A percentile compares a stretch with the other conserved stretches of the same genome.
These are phyloP conservation scores for Termitomyces sp. DNA, from an alignment of 768 basidiomycete species.

Conservation along the genomic window DNA sequence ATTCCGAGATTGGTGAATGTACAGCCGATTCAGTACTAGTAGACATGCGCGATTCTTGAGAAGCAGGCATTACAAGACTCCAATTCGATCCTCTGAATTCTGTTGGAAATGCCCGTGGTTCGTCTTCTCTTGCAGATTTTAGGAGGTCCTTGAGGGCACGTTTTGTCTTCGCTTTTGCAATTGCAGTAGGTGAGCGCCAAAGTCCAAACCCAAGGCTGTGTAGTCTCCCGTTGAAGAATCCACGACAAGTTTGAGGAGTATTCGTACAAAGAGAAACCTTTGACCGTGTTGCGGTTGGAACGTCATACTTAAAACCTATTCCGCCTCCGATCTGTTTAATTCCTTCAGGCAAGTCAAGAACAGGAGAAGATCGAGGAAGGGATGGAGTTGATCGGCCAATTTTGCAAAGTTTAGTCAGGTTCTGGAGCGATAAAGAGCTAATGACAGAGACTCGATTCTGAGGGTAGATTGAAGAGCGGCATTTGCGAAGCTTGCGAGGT, in stretches of 20 bases:
- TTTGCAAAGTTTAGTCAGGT: constrained; percentile 31
- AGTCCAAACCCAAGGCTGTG: constrained; percentile 11
- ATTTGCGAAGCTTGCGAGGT: constrained; percentile 33
- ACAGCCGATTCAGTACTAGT: not conserved
- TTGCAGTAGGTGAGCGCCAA: constrained; percentile 8
- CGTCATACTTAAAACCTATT: constrained; percentile 44
- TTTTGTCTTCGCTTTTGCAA: constrained; percentile 11
- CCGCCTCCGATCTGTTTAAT: constrained; percentile 46
- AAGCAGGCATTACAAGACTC: constrained; percentile 11
- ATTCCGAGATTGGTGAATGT: constrained; percentile 8
- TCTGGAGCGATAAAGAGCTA: constrained; percentile 28
- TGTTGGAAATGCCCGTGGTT: not conserved
- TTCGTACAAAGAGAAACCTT: constrained; percentile 18
- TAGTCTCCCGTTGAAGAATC: constrained; percentile 11
- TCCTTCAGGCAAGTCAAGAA: constrained; percentile 36
- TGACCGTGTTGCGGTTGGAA: constrained; percentile 23
- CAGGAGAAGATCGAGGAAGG: constrained; percentile 10
- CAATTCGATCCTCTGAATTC: constrained; percentile 13
- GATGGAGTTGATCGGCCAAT: constrained; percentile 29
- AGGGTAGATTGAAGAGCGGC: constrained; percentile 28
- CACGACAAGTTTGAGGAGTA: constrained; percentile 14
- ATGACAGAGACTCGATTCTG: constrained; percentile 23
- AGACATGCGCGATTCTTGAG: not conserved
- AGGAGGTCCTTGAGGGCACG: constrained; percentile 5
- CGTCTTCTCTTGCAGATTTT: not conserved